Evolutionary conservation across 495 filamentous ascomycete genomes (phyloP).

Genomic region (Trypethelium eluteriae): DNA sequence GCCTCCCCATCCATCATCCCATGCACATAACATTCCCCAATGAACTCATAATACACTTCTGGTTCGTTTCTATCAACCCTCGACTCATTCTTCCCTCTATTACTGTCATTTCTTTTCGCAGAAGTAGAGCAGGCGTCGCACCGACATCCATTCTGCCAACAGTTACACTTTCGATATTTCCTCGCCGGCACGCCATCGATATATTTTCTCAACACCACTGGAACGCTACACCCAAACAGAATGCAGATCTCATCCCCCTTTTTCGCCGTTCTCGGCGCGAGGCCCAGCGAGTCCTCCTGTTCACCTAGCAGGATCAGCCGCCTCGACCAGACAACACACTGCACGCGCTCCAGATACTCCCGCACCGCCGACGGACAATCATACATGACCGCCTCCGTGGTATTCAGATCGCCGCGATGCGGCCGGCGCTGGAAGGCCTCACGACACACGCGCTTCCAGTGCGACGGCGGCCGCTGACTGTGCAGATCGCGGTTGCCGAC

Average conservation of each 20-base stretch:
- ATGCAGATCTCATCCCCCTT: slow-evolving; percentile 29
- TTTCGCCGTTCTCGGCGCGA: slow-evolving; percentile 16
- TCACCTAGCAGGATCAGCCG: slow-evolving; percentile 13
- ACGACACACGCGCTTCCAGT: slow-evolving; percentile 12
- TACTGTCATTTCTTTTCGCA: not conserved
- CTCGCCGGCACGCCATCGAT: slow-evolving; percentile 10
- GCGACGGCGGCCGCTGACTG: slow-evolving; percentile 3
- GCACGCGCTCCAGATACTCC: slow-evolving; percentile 18
- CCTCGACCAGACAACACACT: slow-evolving; percentile 18
- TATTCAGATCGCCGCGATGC: slow-evolving; percentile 32
- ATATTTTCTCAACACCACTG: slow-evolving; percentile 24
- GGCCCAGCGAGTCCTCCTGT: slow-evolving; percentile 12
- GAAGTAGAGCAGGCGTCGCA: not conserved
- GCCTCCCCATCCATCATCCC: slow-evolving; percentile 22
- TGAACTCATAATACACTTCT: slow-evolving; percentile 15
- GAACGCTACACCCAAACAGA: slow-evolving; percentile 33
- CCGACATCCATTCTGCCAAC: not conserved
- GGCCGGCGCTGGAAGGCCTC: slow-evolving; percentile 10
- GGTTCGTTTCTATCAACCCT: not conserved
- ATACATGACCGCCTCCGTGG: slow-evolving; percentile 30
- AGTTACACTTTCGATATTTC: slow-evolving; percentile 4
- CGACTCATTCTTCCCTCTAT: not conserved
- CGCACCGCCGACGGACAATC: slow-evolving; percentile 16
- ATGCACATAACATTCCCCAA: slow-evolving; percentile 22
- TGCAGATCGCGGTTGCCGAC: slow-evolving; percentile 15